phyloP scores from a whole-genome alignment of 257 asterid genomes.

The Misopates orontium region DNA sequence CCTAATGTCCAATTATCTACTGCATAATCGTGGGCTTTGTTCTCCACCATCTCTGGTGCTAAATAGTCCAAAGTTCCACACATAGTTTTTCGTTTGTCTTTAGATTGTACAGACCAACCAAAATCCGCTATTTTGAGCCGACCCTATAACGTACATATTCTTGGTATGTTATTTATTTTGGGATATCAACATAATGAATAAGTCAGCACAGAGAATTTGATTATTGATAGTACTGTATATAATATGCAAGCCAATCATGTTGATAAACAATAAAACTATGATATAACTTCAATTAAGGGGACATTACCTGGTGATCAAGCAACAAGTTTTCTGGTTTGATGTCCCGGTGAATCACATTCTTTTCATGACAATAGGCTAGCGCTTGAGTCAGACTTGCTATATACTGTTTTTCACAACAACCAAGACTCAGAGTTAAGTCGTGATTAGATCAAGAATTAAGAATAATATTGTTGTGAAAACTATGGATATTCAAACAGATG shows the following conservation, averaged over 20 bases:
- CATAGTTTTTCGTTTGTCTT: constrained; percentile 81
- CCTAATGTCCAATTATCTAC: constrained; percentile 97
- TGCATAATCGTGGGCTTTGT: constrained; percentile 81
- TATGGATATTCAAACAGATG: background rate
- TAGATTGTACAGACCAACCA: constrained; percentile 97
- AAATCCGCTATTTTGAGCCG: constrained; percentile 90
- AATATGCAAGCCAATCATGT: background rate
- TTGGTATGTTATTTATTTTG: no score
- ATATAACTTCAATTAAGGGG: background rate
- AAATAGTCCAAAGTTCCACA: constrained; percentile 93
- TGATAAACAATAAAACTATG: background rate
- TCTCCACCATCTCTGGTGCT: constrained; percentile 98
- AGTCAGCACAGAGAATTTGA: no score
- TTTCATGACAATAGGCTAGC: constrained; percentile 83
- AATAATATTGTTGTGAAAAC: background rate
- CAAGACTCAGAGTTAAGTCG: background rate
- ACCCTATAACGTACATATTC: constrained; percentile 46
- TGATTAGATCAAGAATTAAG: no score
- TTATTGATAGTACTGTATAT: no score
- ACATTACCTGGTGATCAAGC: constrained; percentile 90
- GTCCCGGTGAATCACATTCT: constrained; percentile 95
- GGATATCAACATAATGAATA: no score
- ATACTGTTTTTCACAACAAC: constrained; percentile 43
- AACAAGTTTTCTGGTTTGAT: constrained; percentile 96
- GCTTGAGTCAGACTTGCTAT: constrained; percentile 87